A percentile compares a stretch with the other conserved stretches of the same genome.
Conservation (phyloP, 345 rosid genomes). For the Corchorus capsularis region DNA sequence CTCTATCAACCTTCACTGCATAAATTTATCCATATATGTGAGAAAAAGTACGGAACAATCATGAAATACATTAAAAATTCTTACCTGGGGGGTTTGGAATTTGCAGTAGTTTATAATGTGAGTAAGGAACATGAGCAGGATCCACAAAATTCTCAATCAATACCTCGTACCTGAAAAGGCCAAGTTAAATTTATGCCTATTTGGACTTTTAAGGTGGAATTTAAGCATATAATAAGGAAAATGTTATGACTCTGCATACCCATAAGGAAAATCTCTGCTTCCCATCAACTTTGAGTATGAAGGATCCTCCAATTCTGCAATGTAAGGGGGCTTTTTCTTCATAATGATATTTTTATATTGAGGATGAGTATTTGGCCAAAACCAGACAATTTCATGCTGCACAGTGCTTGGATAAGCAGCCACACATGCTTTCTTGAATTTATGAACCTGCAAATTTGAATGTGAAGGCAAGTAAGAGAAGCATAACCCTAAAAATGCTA, state of each 20-base stretch:
- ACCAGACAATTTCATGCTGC: constrained; percentile 84
- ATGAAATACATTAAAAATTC: constrained; percentile 4
- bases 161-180: constrained; percentile 70
- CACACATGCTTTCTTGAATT: constrained; percentile 76
- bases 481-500: not conserved
- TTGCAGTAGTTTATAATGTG: constrained; percentile 76
- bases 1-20: constrained; percentile 69
- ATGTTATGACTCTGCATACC: constrained; percentile 42
- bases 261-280: constrained; percentile 80
- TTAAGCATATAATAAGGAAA: not conserved
- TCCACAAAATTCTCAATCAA: constrained; percentile 86
- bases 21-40: not conserved
- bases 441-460: constrained; percentile 52
- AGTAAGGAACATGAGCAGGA: constrained; percentile 94
- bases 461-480: not conserved
- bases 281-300: constrained; percentile 60
- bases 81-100: constrained; percentile 44
- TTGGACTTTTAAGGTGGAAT: not conserved
- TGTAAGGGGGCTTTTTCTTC: constrained; percentile 69
- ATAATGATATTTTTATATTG: constrained; percentile 58
- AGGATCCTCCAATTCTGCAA: constrained; percentile 80
- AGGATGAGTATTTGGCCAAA: constrained; percentile 90
- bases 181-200: not conserved
- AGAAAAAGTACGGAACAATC: not conserved
- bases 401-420: constrained; percentile 71